These are phyloP conservation scores for Aspergillus floridensis DNA, from an alignment of 2,329 filamentous ascomycete species.

Conservation along the genomic window DNA sequence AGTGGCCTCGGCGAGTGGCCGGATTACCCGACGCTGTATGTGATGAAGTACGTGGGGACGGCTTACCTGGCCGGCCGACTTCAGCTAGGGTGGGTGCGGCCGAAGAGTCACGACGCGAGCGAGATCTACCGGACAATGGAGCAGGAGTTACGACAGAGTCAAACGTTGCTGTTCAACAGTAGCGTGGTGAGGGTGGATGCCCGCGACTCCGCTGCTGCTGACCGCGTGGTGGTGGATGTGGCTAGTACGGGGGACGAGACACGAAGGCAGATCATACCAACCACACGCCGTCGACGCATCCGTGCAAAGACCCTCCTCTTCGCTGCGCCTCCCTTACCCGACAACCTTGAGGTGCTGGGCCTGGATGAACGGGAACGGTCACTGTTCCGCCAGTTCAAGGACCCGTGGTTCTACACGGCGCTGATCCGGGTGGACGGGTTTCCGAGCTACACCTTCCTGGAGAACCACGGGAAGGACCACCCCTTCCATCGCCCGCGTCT, in stretches of 20 bases:
- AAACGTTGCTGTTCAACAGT: neutral
- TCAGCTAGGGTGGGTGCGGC: too few relatives aligned
- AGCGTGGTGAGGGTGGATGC: neutral
- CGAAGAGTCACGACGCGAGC: too few relatives aligned
- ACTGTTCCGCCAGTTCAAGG: slow-evolving; percentile 28
- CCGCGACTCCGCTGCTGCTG: neutral
- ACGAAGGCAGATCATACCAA: neutral
- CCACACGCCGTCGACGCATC: neutral
- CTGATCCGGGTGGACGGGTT: slow-evolving; percentile 32
- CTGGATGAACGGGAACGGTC: neutral
- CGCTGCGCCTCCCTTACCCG: neutral
- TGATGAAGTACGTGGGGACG: neutral
- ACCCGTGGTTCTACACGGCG: slow-evolving; percentile 28
- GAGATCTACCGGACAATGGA: neutral
- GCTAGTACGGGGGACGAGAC: neutral
- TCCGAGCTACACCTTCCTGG: neutral
- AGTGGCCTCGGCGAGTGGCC: neutral
- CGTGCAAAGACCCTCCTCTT: neutral
- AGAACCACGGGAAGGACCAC: slow-evolving; percentile 3
- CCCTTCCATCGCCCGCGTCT: slow-evolving; percentile 8
- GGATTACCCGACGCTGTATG: neutral
- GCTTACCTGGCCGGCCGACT: neutral
- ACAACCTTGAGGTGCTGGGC: neutral
- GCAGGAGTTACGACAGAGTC: neutral
- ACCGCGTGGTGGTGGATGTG: neutral